A percentile compares a stretch with the other conserved stretches of the same genome.
Evolutionary conservation across 2,329 filamentous ascomycete species (phyloP).

Genomic region (Acrocalymma vagum): DNA sequence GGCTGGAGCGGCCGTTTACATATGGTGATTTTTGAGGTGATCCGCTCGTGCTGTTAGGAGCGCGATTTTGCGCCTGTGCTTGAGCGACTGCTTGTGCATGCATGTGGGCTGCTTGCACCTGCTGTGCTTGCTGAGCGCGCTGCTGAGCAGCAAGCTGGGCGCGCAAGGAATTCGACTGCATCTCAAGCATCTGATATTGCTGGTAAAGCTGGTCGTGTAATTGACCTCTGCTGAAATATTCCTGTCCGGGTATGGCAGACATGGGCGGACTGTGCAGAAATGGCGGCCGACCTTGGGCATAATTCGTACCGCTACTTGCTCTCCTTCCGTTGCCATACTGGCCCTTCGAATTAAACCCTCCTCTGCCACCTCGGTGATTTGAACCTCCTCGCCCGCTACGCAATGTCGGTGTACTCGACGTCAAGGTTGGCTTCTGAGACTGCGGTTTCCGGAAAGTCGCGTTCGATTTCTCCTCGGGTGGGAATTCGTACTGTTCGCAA

Average conservation of each 20-base stretch:
- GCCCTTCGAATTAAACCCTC: slow-evolving; percentile 58
- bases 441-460: slow-evolving; percentile 60
- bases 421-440: slow-evolving; percentile 65
- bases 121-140: slow-evolving; percentile 49
- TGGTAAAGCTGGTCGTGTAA: slow-evolving; percentile 59
- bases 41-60: slow-evolving; percentile 43
- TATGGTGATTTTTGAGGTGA: slow-evolving; percentile 52
- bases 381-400: slow-evolving; percentile 57
- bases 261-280: slow-evolving; percentile 55
- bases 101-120: slow-evolving; percentile 44
- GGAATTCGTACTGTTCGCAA: slow-evolving; percentile 88
- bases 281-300: slow-evolving; percentile 47
- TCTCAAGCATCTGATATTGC: slow-evolving; percentile 57
- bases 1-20: slow-evolving; percentile 41
- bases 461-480: slow-evolving; percentile 74
- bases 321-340: slow-evolving; percentile 57
- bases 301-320: slow-evolving; percentile 65
- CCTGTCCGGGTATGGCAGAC: slow-evolving; percentile 41
- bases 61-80: slow-evolving; percentile 43
- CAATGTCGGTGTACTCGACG: slow-evolving; percentile 55
- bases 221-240: slow-evolving; percentile 54
- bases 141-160: slow-evolving; percentile 47
- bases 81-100: slow-evolving; percentile 48
- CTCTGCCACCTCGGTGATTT: slow-evolving; percentile 55
- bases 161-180: slow-evolving; percentile 48